Conservation (phyloP, 1,284 basidiomycete genomes). For the Peniophora sp. region DNA sequence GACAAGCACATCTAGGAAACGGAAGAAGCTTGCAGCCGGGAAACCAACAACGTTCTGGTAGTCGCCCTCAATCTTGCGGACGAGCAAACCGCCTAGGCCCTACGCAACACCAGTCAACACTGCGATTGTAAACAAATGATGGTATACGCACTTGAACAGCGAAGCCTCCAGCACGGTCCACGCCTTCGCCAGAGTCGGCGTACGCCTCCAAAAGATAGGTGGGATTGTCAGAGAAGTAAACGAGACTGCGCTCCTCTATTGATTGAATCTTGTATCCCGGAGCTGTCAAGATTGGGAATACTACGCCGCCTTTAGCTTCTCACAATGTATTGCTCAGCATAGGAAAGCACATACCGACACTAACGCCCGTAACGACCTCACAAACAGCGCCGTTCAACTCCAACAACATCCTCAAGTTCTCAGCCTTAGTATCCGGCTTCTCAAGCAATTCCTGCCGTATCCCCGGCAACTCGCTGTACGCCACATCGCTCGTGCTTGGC, state of each 20-base stretch:
- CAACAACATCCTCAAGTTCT: constrained; percentile 84
- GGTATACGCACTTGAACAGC: constrained; percentile 70
- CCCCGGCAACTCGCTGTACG: constrained; percentile 38
- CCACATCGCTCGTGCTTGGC: constrained; percentile 43
- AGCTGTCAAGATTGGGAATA: constrained; percentile 76
- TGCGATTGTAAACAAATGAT: background rate
- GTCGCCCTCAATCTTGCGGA: constrained; percentile 85
- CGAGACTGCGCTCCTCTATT: constrained; percentile 77
- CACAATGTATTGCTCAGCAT: background rate
- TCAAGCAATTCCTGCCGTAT: constrained; percentile 73
- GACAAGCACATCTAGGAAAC: constrained; percentile 53
- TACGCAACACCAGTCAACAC: constrained; percentile 20
- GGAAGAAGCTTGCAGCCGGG: constrained; percentile 74
- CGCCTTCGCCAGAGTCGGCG: constrained; percentile 82
- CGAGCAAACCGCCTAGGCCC: constrained; percentile 76
- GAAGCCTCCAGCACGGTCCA: constrained; percentile 91
- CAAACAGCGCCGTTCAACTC: constrained; percentile 82
- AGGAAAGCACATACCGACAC: constrained; percentile 48
- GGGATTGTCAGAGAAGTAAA: constrained; percentile 73
- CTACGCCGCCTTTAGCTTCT: constrained; percentile 24
- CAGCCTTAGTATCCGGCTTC: constrained; percentile 76
- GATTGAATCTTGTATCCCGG: constrained; percentile 85
- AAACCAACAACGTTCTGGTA: constrained; percentile 93
- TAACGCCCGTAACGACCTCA: constrained; percentile 88
- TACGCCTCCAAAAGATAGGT: constrained; percentile 72